Conservation (phyloP, 192 early-diverging fungal genomes). For the Coemansia sp. region DNA sequence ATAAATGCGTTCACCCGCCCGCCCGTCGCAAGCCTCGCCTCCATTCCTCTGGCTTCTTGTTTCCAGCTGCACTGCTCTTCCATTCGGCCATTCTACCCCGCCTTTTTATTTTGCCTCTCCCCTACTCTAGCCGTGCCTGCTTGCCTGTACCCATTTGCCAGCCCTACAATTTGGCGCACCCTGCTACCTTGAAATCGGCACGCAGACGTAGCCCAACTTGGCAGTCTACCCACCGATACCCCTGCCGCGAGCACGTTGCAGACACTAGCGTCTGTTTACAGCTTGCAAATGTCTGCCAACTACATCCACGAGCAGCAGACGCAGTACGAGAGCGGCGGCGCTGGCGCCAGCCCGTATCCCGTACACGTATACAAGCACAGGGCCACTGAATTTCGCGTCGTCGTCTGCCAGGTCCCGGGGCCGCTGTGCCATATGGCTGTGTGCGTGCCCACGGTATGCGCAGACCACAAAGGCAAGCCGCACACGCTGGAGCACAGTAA, state of each 20-base stretch:
- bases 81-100: neutral
- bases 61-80: slow-evolving; percentile 2
- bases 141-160: neutral
- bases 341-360: slow-evolving; percentile 22
- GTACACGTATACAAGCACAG: slow-evolving; percentile 54
- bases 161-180: too few relatives aligned
- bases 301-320: slow-evolving; percentile 34
- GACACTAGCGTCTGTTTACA: neutral
- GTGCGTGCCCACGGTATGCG: slow-evolving; percentile 68
- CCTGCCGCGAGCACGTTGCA: too few relatives aligned
- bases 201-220: too few relatives aligned
- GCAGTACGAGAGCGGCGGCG: slow-evolving; percentile 29
- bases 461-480: slow-evolving; percentile 69
- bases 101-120: neutral
- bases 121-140: neutral
- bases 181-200: too few relatives aligned
- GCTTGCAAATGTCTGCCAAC: slow-evolving; percentile 23
- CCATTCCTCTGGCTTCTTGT: slow-evolving; percentile 1
- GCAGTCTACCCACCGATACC: too few relatives aligned
- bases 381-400: slow-evolving; percentile 55
- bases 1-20: slow-evolving; percentile 1
- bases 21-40: slow-evolving; percentile 1
- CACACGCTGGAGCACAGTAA: slow-evolving; percentile 76
- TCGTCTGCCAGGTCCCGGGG: slow-evolving; percentile 64
- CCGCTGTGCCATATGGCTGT: slow-evolving; percentile 62